phyloP scores from a whole-genome alignment of 2,329 filamentous ascomycete genomes.

The Aspergillus chevalieri region DNA sequence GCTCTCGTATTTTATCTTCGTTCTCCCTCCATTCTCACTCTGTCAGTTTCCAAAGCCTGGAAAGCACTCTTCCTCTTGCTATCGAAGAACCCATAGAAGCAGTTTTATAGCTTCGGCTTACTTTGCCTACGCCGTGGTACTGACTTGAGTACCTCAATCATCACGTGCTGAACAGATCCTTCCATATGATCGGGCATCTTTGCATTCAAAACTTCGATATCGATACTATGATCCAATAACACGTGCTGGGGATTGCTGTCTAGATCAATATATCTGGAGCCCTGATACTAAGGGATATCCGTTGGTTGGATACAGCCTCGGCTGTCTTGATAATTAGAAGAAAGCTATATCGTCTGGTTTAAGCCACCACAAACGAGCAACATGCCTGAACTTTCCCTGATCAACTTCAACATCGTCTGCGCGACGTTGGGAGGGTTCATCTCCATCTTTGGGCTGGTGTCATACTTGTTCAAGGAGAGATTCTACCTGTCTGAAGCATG shows the following conservation, averaged over 20 bases:
- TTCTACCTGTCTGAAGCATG: conserved; percentile 87
- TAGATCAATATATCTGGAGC: not conserved
- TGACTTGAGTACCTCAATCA: not conserved
- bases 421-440: conserved; percentile 80
- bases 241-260: conserved; percentile 16
- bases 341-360: not conserved
- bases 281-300: not conserved
- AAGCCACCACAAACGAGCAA: conserved; percentile 6
- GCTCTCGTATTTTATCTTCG: too few species aligned
- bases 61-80: too few species aligned
- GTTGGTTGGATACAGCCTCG: not conserved
- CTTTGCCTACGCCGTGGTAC: too few species aligned
- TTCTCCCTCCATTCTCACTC: too few species aligned
- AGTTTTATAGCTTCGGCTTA: too few species aligned
- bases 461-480: conserved; percentile 80
- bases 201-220: conserved; percentile 2
- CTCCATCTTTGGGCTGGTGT: conserved; percentile 83
- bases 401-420: conserved; percentile 79
- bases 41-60: too few species aligned
- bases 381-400: conserved; percentile 59
- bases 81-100: too few species aligned
- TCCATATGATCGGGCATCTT: conserved; percentile 12
- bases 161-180: not conserved
- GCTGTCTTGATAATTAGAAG: too few species aligned
- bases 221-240: conserved; percentile 35